Percentiles rank a stretch among this genome's conserved stretches.
phyloP scores from a whole-genome alignment of 73 alveolate species.

The Effrenium voratum region DNA sequence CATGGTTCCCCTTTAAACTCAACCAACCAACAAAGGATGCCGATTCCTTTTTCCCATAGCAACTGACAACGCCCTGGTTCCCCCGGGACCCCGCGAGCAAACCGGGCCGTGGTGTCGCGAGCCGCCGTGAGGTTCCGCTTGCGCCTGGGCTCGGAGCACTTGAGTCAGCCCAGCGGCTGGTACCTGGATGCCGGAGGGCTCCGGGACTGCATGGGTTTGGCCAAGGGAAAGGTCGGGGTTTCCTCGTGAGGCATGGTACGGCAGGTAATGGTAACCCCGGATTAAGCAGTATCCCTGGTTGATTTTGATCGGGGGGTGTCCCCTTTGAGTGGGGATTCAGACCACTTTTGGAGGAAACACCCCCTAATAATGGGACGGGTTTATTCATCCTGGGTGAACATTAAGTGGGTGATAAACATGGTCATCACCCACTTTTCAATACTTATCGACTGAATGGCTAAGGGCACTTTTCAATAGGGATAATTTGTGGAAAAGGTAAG shows the following conservation, averaged over 20 bases:
- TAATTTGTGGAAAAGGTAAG: no score
- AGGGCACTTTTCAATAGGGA: no score
- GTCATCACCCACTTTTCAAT: no score
- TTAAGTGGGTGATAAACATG: no score
- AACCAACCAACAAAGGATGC: no score
- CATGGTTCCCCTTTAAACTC: no score
- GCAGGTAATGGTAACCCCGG: not conserved
- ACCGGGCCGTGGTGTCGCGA: not conserved
- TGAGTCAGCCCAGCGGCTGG: conserved; percentile 72
- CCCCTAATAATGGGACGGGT: not conserved
- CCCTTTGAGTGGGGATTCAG: not conserved
- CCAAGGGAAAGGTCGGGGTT: not conserved
- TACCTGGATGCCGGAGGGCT: conserved; percentile 36
- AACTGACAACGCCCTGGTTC: not conserved
- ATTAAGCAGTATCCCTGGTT: not conserved
- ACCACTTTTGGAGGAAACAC: not conserved
- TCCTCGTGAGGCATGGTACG: no score
- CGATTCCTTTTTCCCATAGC: not conserved
- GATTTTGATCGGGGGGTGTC: not conserved
- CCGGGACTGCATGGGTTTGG: not conserved
- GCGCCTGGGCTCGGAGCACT: conserved; percentile 26
- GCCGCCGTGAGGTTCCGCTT: conserved; percentile 10
- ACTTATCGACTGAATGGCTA: no score
- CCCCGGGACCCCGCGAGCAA: not conserved
- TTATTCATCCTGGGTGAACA: no score